These are phyloP conservation scores for Davidsoniella eucalypti DNA, from an alignment of 2,329 filamentous ascomycete species.

Conservation along the genomic window DNA sequence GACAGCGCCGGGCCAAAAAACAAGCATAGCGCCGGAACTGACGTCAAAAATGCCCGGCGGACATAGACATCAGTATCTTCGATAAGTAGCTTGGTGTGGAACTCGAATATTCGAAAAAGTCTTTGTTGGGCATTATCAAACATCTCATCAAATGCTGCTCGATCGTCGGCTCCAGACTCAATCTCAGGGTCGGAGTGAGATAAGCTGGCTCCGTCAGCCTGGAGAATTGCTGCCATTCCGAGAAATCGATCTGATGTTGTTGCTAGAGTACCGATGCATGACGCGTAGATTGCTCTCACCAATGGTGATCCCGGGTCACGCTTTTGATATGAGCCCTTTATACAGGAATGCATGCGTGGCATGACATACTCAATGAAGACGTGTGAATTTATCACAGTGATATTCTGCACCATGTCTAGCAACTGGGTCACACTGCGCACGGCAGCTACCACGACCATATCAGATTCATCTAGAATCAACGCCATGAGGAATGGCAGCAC, in stretches of 20 bases:
- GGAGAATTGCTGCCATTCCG: constrained; percentile 76
- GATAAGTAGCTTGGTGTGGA: constrained; percentile 74
- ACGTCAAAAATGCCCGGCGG: constrained; percentile 76
- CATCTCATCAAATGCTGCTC: constrained; percentile 57
- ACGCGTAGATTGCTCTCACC: constrained; percentile 81
- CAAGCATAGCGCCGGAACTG: constrained; percentile 79
- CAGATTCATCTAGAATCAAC: constrained; percentile 64
- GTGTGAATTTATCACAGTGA: constrained; percentile 60
- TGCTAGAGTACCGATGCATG: constrained; percentile 76
- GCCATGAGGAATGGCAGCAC: constrained; percentile 81
- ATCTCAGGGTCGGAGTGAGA: constrained; percentile 62
- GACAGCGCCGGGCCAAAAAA: constrained; percentile 88
- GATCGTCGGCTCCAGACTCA: constrained; percentile 49
- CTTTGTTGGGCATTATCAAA: constrained; percentile 80
- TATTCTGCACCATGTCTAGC: constrained; percentile 70
- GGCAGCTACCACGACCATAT: constrained; percentile 72
- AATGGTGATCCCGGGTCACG: constrained; percentile 41
- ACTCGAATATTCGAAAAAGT: constrained; percentile 68
- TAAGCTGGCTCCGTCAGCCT: constrained; percentile 60
- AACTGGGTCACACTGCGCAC: constrained; percentile 79
- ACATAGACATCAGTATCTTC: constrained; percentile 78
- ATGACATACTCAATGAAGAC: constrained; percentile 53
- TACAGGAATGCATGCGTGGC: constrained; percentile 41
- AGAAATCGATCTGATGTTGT: constrained; percentile 72
- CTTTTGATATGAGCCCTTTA: constrained; percentile 23